Conservation (phyloP, 176 grass and related monocot genomes). For the Ananas comosus region DNA sequence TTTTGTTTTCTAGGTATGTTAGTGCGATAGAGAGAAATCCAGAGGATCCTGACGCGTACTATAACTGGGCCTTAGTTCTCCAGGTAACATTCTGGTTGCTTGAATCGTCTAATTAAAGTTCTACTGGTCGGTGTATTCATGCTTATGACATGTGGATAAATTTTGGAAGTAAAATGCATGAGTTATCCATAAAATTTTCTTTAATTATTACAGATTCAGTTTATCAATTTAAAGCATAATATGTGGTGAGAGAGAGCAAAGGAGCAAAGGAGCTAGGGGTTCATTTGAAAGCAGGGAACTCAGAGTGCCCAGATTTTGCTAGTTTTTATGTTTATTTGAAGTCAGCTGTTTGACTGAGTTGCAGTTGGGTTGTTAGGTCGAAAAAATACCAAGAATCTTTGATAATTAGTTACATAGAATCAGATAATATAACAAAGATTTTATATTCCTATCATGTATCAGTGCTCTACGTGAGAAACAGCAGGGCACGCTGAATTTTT, state of each 20-base stretch:
- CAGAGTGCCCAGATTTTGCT: no score
- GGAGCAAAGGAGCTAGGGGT: no score
- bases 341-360: no score
- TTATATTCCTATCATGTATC: not conserved
- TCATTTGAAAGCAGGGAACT: no score
- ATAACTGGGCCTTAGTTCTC: conserved; percentile 98
- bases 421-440: not conserved
- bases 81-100: conserved; percentile 41
- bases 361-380: no score
- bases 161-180: not conserved
- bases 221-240: no score
- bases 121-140: conserved; percentile 11
- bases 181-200: not conserved
- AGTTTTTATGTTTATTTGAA: no score
- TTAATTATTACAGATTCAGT: not conserved
- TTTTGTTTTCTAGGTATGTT: conserved; percentile 62
- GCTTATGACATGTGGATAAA: not conserved
- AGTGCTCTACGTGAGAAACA: no score
- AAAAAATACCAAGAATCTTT: no score
- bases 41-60: conserved; percentile 92
- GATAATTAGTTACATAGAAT: no score
- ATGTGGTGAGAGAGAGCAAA: no score
- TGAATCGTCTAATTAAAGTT: conserved; percentile 1
- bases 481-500: no score
- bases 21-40: conserved; percentile 94